phyloP scores from a whole-genome alignment of 345 rosid species.

The Eucalyptus marginata region DNA sequence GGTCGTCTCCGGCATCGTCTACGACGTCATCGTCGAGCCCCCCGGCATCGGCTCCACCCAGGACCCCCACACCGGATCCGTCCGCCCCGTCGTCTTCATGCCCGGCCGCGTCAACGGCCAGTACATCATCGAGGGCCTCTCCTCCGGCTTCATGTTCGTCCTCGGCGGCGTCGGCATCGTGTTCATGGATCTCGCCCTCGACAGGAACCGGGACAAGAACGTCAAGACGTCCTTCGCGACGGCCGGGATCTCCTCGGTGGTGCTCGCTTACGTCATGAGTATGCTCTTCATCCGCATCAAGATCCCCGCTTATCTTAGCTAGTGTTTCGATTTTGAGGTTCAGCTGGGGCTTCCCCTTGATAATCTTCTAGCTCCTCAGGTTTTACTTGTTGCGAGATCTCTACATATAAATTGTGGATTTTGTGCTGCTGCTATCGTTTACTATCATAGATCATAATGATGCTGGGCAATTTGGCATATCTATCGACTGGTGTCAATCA shows the following conservation, averaged over 20 bases:
- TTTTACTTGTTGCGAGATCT: neutral
- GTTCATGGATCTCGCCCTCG: conserved; percentile 80
- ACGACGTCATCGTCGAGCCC: conserved; percentile 93
- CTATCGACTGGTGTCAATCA: neutral
- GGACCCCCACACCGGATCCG: conserved; percentile 76
- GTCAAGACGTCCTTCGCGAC: conserved; percentile 74
- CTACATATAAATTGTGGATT: neutral
- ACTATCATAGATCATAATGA: neutral
- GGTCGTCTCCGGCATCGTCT: conserved; percentile 84
- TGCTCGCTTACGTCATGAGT: conserved; percentile 75
- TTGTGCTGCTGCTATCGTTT: neutral
- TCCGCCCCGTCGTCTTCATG: conserved; percentile 86
- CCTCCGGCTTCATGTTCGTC: conserved; percentile 94
- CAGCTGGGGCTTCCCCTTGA: neutral
- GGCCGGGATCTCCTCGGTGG: conserved; percentile 62
- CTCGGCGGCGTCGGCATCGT: conserved; percentile 84
- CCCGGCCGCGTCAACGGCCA: conserved; percentile 92
- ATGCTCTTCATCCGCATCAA: conserved; percentile 96
- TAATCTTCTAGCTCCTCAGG: neutral
- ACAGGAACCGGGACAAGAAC: conserved; percentile 73
- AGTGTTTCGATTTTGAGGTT: neutral
- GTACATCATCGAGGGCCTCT: conserved; percentile 96
- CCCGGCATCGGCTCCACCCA: conserved; percentile 96
- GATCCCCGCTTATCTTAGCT: conserved; percentile 89
- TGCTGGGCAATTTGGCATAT: neutral